Percentiles rank a stretch among this genome's conserved stretches.
Evolutionary conservation across 2,329 filamentous ascomycete species (phyloP).

Genomic region (Neonectria punicea): DNA sequence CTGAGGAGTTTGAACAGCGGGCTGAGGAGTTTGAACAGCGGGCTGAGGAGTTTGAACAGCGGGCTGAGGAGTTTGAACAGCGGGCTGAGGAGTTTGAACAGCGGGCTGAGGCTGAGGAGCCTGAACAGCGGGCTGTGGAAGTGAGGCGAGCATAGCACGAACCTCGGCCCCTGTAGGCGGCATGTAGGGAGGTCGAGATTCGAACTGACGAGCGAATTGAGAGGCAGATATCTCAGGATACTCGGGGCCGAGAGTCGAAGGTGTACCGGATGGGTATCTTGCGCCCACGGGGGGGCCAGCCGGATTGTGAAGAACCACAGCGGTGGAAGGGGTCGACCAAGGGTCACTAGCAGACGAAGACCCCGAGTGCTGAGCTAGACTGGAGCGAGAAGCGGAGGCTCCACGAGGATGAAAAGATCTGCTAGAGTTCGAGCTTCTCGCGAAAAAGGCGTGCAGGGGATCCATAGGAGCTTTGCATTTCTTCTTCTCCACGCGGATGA

Average conservation of each 20-base stretch:
- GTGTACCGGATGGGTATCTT: not conserved
- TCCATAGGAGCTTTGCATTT: not conserved
- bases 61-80: too few relatives aligned
- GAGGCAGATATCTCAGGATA: not conserved
- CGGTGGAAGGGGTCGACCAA: not conserved
- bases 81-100: too few relatives aligned
- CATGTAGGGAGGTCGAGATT: not conserved
- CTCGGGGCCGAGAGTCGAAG: not conserved
- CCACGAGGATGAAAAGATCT: not conserved
- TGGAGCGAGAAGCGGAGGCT: not conserved
- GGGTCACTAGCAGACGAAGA: not conserved
- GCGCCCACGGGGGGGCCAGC: not conserved
- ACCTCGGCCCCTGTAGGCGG: not conserved
- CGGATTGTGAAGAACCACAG: not conserved
- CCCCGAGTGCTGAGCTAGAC: not conserved
- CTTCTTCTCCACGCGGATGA: constrained; percentile 8
- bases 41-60: too few relatives aligned
- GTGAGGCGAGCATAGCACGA: not conserved
- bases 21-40: not conserved
- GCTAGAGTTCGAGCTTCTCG: not conserved
- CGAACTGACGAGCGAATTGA: not conserved
- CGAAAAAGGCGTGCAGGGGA: not conserved
- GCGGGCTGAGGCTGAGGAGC: too few relatives aligned
- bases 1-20: too few relatives aligned
- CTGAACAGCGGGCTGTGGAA: not conserved